A percentile compares a stretch with the other conserved stretches of the same genome.
These are phyloP conservation scores for Ustilago trichophora DNA, from an alignment of 1,284 basidiomycete genomes.

Conservation along the genomic window DNA sequence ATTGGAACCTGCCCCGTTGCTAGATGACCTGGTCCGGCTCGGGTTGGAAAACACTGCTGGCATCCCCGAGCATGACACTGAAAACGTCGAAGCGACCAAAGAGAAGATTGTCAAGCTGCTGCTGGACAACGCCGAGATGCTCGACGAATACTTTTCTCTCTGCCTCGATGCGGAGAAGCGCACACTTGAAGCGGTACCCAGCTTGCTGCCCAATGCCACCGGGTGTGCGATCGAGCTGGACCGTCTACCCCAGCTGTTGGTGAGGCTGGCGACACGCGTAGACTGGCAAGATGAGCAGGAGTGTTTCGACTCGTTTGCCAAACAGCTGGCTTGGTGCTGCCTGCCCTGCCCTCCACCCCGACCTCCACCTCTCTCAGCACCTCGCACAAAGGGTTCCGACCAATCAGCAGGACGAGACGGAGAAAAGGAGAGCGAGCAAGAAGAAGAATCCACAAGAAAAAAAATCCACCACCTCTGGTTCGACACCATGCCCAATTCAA, in stretches of 20 bases:
- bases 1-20: slow-evolving; percentile 81
- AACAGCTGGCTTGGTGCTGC: slow-evolving; percentile 75
- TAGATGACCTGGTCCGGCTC: slow-evolving; percentile 78
- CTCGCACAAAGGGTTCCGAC: too few species aligned
- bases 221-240: slow-evolving; percentile 77
- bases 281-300: slow-evolving; percentile 84
- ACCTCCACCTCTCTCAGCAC: too few species aligned
- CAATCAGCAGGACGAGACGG: neutral
- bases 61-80: slow-evolving; percentile 64
- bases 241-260: slow-evolving; percentile 51
- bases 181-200: slow-evolving; percentile 77
- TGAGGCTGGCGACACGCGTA: slow-evolving; percentile 72
- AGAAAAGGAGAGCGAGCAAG: slow-evolving; percentile 5
- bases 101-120: slow-evolving; percentile 64
- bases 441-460: slow-evolving; percentile 12
- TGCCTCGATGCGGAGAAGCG: slow-evolving; percentile 71
- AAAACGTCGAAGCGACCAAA: slow-evolving; percentile 62
- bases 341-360: slow-evolving; percentile 67
- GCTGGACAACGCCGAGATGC: slow-evolving; percentile 77
- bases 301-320: slow-evolving; percentile 85
- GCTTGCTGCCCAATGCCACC: slow-evolving; percentile 82
- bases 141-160: slow-evolving; percentile 90
- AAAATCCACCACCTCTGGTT: slow-evolving; percentile 55
- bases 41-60: slow-evolving; percentile 78
- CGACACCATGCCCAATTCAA: slow-evolving; percentile 45